A percentile compares a stretch with the other conserved stretches of the same genome.
phyloP scores from a whole-genome alignment of 192 early-diverging fungal genomes.

The Coemansia brasiliensis region DNA sequence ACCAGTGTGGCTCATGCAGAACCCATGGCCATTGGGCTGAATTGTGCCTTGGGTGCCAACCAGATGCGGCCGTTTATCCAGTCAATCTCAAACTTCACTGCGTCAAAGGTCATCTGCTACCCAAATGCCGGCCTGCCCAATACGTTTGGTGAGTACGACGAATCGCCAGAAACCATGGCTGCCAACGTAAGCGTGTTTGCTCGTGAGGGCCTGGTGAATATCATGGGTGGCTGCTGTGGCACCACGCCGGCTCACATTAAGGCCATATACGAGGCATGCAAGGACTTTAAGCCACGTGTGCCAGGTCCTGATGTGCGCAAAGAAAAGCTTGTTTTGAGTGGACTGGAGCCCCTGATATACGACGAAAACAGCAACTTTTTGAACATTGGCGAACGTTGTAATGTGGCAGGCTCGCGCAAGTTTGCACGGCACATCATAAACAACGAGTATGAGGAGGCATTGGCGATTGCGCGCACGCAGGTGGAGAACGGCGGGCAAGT shows the following conservation, averaged over 20 bases:
- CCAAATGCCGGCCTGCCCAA: conserved; percentile 97
- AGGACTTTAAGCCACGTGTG: conserved; percentile 74
- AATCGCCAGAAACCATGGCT: conserved; percentile 84
- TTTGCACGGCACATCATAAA: conserved; percentile 94
- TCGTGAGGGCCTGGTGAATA: conserved; percentile 88
- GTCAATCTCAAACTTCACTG: conserved; percentile 81
- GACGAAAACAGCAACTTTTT: conserved; percentile 83
- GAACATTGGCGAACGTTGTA: conserved; percentile 96
- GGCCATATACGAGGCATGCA: conserved; percentile 76
- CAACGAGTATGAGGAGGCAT: conserved; percentile 88
- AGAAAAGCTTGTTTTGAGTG: conserved; percentile 79
- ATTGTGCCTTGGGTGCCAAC: conserved; percentile 83
- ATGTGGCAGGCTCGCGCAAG: conserved; percentile 92
- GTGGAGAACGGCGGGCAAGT: conserved; percentile 95
- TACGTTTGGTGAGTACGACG: conserved; percentile 96
- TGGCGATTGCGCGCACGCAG: conserved; percentile 89
- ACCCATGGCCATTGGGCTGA: conserved; percentile 89
- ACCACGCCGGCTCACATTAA: conserved; percentile 94
- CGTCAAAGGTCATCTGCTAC: conserved; percentile 86
- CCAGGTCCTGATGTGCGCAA: conserved; percentile 66
- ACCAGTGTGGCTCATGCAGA: conserved; percentile 75
- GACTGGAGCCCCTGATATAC: conserved; percentile 81
- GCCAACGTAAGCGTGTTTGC: conserved; percentile 84
- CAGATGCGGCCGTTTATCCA: conserved; percentile 97
- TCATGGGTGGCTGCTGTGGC: conserved; percentile 97